phyloP scores from a whole-genome alignment of 495 filamentous ascomycete species.

The Copromyces sp. region DNA sequence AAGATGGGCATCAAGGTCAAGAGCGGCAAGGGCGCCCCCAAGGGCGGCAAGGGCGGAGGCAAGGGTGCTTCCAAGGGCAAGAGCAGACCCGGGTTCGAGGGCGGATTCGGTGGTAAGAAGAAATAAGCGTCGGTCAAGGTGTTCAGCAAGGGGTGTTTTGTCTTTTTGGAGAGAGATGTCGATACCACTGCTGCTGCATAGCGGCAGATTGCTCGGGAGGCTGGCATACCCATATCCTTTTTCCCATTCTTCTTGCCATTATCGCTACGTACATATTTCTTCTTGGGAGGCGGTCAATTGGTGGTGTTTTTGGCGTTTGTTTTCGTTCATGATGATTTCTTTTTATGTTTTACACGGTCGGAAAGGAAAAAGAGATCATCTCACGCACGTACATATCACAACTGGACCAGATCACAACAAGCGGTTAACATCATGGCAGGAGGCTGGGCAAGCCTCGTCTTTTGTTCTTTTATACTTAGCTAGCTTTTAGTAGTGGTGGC shows the following conservation, averaged over 20 bases:
- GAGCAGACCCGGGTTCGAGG: conserved; percentile 78
- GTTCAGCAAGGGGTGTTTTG: not conserved
- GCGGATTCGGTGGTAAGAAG: conserved; percentile 60
- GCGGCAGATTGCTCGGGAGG: not conserved
- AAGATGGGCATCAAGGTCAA: conserved; percentile 54
- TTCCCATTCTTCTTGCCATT: not conserved
- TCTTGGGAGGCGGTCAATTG: not conserved
- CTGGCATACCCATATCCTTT: not conserved
- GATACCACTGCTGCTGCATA: not conserved
- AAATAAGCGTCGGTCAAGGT: conserved; percentile 4
- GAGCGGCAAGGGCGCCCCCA: conserved; percentile 39
- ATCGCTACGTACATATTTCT: not conserved
- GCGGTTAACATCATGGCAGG: not conserved
- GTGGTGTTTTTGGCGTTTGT: not conserved
- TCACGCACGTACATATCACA: not conserved
- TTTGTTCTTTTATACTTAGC: conserved; percentile 1
- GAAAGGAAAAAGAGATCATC: not conserved
- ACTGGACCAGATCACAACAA: not conserved
- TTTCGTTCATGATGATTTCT: not conserved
- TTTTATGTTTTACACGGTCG: not conserved
- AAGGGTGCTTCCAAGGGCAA: conserved; percentile 46
- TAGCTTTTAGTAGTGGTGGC: not conserved
- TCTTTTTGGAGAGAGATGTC: not conserved
- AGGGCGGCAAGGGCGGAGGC: conserved; percentile 42
- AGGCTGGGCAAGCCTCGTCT: not conserved